Evolutionary conservation across 345 rosid species (phyloP), one percentile per base, ranked within the genome.

Genomic region (Rhodamnia argentea): DNA sequence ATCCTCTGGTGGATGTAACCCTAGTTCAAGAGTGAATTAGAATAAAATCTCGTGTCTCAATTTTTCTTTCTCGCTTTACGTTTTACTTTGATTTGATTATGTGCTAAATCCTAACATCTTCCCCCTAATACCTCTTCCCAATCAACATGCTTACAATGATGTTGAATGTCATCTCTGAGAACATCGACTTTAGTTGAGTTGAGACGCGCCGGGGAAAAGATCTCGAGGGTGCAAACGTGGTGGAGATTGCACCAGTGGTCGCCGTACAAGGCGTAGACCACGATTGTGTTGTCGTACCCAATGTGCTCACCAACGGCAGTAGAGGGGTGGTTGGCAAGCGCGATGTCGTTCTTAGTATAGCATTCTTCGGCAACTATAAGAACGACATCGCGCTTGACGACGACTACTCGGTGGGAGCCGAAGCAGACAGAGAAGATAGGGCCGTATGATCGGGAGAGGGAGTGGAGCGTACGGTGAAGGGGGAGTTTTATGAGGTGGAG

Each of bases 221-320:
- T 37, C 40, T 37, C 40, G 40, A 37, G 40, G 40, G 40, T 37
- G 40, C 40, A 37, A 37, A 37, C 40, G 40, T 37, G 40, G 40
- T 3, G 3, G 40, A 37, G 40, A 37, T 37, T 37, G 40, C 40
- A 92, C 93, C 94, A 89, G 62, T 91, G 94, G 40, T 88, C 89
- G 3, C 94, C 92, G 29, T 92, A 91, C 20, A 87, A 74, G 7
- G 90, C 85, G 11, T 26, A 42, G 24, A 55, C 40, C 52, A 92
- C 32, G 60, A 89, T 84, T 40, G 89, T 40, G 89, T 85, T 75
- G 87, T 90, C 90, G 86, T 90, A 91, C 18, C 26, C 75, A 16
- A 86, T 42, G 59, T 81, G 78, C 52, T 64, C 37, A 22, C 87
- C 83, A 14, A 52, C 52, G 51, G 62, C 60, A 22, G 24, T 44